Evolutionary conservation across 768 basidiomycete species (phyloP).

Genomic region (Suillus paluster): DNA sequence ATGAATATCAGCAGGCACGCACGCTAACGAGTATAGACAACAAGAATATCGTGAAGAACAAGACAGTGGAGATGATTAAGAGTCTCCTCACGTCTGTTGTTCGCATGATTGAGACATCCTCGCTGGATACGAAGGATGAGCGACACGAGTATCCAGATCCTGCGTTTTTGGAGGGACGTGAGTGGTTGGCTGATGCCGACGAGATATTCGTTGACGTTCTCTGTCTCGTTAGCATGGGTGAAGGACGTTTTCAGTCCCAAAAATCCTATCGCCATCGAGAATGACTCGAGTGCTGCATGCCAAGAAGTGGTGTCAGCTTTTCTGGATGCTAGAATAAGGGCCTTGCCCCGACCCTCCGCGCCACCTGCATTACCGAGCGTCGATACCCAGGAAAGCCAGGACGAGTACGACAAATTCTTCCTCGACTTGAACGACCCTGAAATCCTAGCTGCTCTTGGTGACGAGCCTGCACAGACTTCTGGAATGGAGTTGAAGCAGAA

Average conservation of each 20-base stretch:
- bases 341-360: slow-evolving; percentile 49
- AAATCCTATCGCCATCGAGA: slow-evolving; percentile 45
- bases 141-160: slow-evolving; percentile 62
- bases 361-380: slow-evolving; percentile 27
- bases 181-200: slow-evolving; percentile 24
- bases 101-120: slow-evolving; percentile 48
- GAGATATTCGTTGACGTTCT: slow-evolving; percentile 14
- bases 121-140: slow-evolving; percentile 42
- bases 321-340: slow-evolving; percentile 56
- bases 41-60: slow-evolving; percentile 16
- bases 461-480: slow-evolving; percentile 27
- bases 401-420: slow-evolving; percentile 66
- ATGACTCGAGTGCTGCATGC: slow-evolving; percentile 56
- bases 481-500: slow-evolving; percentile 39
- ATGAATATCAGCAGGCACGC: slow-evolving; percentile 51
- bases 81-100: slow-evolving; percentile 62
- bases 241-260: slow-evolving; percentile 50
- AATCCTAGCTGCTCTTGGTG: slow-evolving; percentile 57
- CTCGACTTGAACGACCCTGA: slow-evolving; percentile 66
- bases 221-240: slow-evolving; percentile 57
- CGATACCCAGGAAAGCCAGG: slow-evolving; percentile 76
- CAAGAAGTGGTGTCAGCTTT: slow-evolving; percentile 63
- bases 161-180: slow-evolving; percentile 57
- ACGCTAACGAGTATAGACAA: slow-evolving; percentile 23
- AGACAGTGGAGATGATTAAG: slow-evolving; percentile 46